These are phyloP conservation scores for Arctium minus DNA, from an alignment of 129 eudicot species.

Conservation along the genomic window DNA sequence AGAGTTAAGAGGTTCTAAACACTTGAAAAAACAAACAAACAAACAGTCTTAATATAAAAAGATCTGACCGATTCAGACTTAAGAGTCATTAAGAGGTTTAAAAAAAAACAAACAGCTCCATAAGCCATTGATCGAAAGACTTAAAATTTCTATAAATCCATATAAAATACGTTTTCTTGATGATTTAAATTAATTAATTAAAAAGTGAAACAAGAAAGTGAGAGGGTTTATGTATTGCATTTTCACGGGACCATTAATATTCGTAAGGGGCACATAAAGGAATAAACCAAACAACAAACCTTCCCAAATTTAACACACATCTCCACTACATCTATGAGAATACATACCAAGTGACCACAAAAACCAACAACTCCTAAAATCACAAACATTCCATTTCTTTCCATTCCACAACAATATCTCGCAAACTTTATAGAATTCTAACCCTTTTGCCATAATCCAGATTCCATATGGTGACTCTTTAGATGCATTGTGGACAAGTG, in stretches of 20 bases:
- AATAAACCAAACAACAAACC: background rate
- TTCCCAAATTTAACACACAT: background rate
- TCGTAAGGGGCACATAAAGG: background rate
- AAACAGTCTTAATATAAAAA: no score
- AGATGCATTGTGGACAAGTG: background rate
- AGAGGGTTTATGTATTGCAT: background rate
- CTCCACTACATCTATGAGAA: background rate
- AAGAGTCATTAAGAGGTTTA: no score
- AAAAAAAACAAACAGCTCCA: no score
- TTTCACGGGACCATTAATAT: background rate
- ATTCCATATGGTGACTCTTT: background rate
- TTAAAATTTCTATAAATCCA: no score
- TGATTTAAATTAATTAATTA: background rate
- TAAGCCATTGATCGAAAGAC: background rate
- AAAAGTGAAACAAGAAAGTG: background rate
- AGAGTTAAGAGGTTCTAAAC: no score
- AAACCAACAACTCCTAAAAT: background rate
- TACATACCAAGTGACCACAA: background rate
- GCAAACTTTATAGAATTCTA: background rate
- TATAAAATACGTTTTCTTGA: no score
- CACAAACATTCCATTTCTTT: background rate
- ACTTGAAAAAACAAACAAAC: no score
- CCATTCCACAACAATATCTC: background rate
- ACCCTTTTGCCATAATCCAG: background rate
- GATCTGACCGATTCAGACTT: no score